These are phyloP conservation scores for Cubamyces lactineus DNA, from an alignment of 768 basidiomycete species.

Conservation along the genomic window DNA sequence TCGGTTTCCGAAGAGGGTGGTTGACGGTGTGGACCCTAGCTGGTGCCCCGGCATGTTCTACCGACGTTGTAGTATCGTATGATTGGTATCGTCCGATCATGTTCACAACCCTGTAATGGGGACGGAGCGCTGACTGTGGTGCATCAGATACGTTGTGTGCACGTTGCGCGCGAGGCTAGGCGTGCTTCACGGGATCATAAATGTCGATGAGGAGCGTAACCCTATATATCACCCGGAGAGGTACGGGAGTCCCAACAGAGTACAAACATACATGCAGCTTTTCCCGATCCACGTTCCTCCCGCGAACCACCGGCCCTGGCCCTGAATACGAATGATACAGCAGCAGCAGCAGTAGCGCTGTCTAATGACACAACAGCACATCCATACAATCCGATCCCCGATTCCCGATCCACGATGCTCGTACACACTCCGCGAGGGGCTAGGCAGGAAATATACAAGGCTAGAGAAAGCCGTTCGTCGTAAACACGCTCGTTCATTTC, in stretches of 20 bases:
- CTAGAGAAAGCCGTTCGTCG: background rate
- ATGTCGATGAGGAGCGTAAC: background rate
- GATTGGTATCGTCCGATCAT: no score
- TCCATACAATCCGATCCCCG: background rate
- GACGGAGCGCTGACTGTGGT: background rate
- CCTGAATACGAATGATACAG: background rate
- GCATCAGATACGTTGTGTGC: background rate
- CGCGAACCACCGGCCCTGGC: background rate
- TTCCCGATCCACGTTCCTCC: background rate
- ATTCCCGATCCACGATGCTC: no score
- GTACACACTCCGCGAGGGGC: no score
- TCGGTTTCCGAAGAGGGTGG: no score
- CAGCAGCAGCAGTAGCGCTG: background rate
- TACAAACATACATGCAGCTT: conserved; percentile 5
- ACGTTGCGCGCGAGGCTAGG: no score
- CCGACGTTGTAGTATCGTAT: no score
- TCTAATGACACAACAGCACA: conserved; percentile 1
- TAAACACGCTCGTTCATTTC: background rate
- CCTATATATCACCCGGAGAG: conserved; percentile 11
- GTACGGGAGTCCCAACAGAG: background rate
- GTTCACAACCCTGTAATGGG: no score
- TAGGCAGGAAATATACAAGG: no score
- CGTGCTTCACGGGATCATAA: no score
- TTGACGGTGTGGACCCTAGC: no score
- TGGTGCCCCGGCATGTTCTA: no score